phyloP scores from a whole-genome alignment of 257 asterid genomes.

The Rubia yunnanensis region DNA sequence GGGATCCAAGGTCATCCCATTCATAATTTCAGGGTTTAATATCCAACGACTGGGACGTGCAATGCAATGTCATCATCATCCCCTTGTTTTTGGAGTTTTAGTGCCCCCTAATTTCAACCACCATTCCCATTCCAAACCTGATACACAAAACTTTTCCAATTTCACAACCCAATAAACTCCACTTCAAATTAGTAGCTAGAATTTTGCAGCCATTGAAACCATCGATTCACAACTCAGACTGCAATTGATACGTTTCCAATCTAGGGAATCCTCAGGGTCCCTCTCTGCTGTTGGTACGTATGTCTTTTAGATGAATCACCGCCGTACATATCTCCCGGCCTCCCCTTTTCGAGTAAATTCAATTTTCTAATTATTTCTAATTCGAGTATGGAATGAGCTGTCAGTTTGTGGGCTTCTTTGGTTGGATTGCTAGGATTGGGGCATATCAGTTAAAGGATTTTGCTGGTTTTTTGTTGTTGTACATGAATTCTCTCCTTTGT shows the following conservation, averaged over 20 bases:
- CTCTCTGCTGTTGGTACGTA: neutral
- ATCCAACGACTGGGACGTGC: neutral
- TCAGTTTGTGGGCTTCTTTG: neutral
- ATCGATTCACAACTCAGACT: neutral
- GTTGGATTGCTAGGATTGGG: neutral
- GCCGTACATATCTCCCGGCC: neutral
- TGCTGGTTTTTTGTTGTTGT: neutral
- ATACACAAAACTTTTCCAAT: neutral
- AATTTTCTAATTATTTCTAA: neutral
- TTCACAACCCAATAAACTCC: neutral
- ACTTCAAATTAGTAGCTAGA: neutral
- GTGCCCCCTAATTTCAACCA: neutral
- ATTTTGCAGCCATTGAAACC: neutral
- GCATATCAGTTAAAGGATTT: neutral
- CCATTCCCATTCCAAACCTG: neutral
- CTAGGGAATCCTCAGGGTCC: neutral
- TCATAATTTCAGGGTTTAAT: conserved; percentile 1
- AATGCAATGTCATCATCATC: conserved; percentile 1
- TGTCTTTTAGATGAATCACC: neutral
- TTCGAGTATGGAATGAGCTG: neutral
- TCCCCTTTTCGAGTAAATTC: neutral
- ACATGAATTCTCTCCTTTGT: neutral
- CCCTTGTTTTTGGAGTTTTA: neutral
- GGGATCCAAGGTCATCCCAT: neutral
- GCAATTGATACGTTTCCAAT: neutral